phyloP scores from a whole-genome alignment of 2,329 filamentous ascomycete species.

The Epicoccum nigrum region DNA sequence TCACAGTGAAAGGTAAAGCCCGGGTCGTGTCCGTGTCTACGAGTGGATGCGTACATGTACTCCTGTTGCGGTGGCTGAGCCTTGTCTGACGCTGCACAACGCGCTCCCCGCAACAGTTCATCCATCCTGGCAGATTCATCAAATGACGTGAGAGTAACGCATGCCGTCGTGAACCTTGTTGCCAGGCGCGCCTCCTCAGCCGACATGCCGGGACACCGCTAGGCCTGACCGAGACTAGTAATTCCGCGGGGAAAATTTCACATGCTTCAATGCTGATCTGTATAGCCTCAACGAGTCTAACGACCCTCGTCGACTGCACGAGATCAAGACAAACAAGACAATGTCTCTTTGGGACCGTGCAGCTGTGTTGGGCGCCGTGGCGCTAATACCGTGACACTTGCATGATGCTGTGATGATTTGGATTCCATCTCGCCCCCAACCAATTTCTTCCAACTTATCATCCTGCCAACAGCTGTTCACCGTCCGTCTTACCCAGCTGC shows the following conservation, averaged over 20 bases:
- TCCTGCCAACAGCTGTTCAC: not conserved
- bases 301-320: not conserved
- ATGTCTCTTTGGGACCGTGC: not conserved
- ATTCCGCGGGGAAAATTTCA: slow-evolving; percentile 10
- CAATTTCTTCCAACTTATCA: slow-evolving; percentile 1
- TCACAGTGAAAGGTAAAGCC: slow-evolving; percentile 1
- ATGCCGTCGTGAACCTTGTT: slow-evolving; percentile 15
- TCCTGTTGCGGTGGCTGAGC: slow-evolving; percentile 7
- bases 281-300: not conserved
- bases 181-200: slow-evolving; percentile 2
- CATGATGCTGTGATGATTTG: slow-evolving; percentile 1
- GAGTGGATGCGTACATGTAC: not conserved
- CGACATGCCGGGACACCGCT: slow-evolving; percentile 1
- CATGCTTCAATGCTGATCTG: slow-evolving; percentile 7
- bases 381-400: slow-evolving; percentile 1
- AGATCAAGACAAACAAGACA: not conserved
- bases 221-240: not conserved
- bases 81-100: slow-evolving; percentile 8
- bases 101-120: slow-evolving; percentile 14
- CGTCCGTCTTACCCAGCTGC: not conserved
- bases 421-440: slow-evolving; percentile 5
- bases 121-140: slow-evolving; percentile 13
- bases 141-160: slow-evolving; percentile 18
- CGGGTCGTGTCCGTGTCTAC: not conserved
- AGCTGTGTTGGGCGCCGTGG: not conserved